phyloP scores from a whole-genome alignment of 192 early-diverging fungal genomes.

The Dispira simplex region DNA sequence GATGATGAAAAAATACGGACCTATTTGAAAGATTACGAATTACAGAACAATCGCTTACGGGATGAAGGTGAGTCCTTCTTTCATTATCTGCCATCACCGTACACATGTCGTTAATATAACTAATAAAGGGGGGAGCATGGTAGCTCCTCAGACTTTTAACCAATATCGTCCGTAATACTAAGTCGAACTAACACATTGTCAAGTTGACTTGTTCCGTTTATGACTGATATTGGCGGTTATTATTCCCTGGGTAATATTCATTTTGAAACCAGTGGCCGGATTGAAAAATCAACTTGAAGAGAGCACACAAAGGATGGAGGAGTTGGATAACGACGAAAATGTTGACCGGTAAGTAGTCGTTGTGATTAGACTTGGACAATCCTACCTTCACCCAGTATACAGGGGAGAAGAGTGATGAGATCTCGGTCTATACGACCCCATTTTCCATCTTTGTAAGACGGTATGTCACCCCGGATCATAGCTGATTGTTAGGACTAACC shows the following conservation, averaged over 20 bases:
- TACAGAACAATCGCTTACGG: slow-evolving; percentile 51
- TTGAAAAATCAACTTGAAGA: slow-evolving; percentile 84
- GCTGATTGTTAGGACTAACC: too few relatives aligned
- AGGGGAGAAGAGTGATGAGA: neutral
- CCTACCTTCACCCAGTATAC: neutral
- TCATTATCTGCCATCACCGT: neutral
- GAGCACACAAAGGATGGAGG: slow-evolving; percentile 74
- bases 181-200: too few relatives aligned
- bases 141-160: neutral
- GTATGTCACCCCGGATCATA: neutral
- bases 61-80: slow-evolving; percentile 37
- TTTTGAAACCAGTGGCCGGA: slow-evolving; percentile 41
- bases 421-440: neutral
- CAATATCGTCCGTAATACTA: too few relatives aligned
- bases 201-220: too few relatives aligned
- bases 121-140: neutral
- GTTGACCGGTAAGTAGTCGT: slow-evolving; percentile 44
- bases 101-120: neutral
- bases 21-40: slow-evolving; percentile 38
- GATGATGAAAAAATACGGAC: neutral
- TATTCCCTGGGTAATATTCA: neutral
- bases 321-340: slow-evolving; percentile 61
- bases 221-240: neutral
- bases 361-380: neutral
- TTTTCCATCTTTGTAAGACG: neutral